phyloP scores from a whole-genome alignment of 2,329 filamentous ascomycete genomes.

The Apiospora malaysiana region DNA sequence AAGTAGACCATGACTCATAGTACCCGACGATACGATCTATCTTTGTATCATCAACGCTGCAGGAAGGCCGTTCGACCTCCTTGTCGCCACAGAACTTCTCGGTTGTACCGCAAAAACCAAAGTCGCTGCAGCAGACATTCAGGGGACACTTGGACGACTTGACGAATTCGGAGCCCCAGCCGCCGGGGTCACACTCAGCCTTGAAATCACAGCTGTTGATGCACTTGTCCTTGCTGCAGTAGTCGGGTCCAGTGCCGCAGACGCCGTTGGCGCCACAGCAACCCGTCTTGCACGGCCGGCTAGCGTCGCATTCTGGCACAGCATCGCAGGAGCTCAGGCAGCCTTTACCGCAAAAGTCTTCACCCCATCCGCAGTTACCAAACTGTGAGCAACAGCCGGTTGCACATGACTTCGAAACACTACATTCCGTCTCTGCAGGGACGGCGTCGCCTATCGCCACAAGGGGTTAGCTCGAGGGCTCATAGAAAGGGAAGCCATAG shows the following conservation, averaged over 20 bases:
- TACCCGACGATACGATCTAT: neutral
- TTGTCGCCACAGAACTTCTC: slow-evolving; percentile 6
- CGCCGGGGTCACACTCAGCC: slow-evolving; percentile 3
- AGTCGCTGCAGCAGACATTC: slow-evolving; percentile 7
- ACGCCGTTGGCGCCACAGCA: slow-evolving; percentile 4
- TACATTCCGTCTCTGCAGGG: neutral
- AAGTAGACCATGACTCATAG: slow-evolving; percentile 3
- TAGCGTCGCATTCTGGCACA: neutral
- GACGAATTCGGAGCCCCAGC: neutral
- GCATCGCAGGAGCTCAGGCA: slow-evolving; percentile 3
- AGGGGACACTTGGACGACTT: neutral
- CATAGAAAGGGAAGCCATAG: neutral
- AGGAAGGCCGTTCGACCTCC: neutral
- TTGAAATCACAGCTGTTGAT: neutral
- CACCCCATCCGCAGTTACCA: neutral
- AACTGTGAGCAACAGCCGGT: slow-evolving; percentile 2
- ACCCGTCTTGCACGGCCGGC: slow-evolving; percentile 2
- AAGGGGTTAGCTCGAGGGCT: neutral
- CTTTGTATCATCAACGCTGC: neutral
- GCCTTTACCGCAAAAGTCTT: neutral
- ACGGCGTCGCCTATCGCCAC: neutral
- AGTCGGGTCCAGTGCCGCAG: neutral
- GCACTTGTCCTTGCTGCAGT: neutral
- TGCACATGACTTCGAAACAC: neutral
- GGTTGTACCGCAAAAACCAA: slow-evolving; percentile 17